Evolutionary conservation across 106 monocot genomes (phyloP), one percentile per base, ranked within the genome.

Genomic region (Allium sativum): DNA sequence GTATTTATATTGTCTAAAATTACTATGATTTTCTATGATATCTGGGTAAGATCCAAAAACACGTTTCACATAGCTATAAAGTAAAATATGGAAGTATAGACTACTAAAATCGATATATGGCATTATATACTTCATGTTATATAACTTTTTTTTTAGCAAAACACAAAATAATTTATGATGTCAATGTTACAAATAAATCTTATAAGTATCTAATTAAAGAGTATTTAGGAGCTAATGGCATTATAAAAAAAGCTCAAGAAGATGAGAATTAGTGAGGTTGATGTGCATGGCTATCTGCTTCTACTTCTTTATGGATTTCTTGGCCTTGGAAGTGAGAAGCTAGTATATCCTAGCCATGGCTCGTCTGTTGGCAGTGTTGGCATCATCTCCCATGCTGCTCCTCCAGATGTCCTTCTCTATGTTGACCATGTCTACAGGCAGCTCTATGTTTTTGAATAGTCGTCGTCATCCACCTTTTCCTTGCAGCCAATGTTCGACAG

Each of bases 401-500:
- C 90, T 96, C 58, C 79, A 84, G 9, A 96, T 74, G 0, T 96
- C 95, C 66, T 73, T 84, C 69, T 90, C 95, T 0, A 96, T 84
- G 59, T 96, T 90, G 1, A 90, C 84, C 86, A 96, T 90, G 73
- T 90, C 95, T 15, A 86, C 66, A 0, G 95, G 95, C 0, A 96
- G 71, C 59, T 95, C 90, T 18, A 90, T 84, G 3, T 73, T 66
- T 15, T 82, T 68, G 59, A 84, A 96, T 16, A 90, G 87, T 63
- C 78, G 81, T 65, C 90, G 64, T 96, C 90, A 9, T 84, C 87
- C 7, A 90, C 90, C 70, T 96, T 90, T 75, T 90, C 90, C 64
- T 95, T 89, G 3, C 90, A 95, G 53, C 90, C 95, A 74, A 90
- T 87, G 71, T 96, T 96, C 7, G 95, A 84, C 15, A 96, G 74